These are phyloP conservation scores for Saksenaea oblongispora DNA, from an alignment of 371 early-diverging fungal species.

Conservation along the genomic window DNA sequence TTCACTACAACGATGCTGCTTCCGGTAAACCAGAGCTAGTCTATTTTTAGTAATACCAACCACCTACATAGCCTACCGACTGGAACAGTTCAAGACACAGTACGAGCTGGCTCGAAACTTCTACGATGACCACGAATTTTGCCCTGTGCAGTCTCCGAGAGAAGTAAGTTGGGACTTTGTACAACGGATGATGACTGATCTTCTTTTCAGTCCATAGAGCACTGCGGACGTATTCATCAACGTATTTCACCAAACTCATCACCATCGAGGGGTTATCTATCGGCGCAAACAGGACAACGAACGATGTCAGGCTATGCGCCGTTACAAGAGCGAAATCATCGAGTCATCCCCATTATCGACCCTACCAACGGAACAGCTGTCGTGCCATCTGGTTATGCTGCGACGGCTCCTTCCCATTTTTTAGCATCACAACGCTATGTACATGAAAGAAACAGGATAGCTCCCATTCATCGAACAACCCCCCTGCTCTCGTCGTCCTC, in stretches of 20 bases:
- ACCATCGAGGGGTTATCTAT: conserved; percentile 17
- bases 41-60: background rate
- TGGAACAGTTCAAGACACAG: conserved; percentile 46
- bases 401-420: background rate
- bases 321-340: background rate
- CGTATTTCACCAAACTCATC: conserved; percentile 46
- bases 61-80: background rate
- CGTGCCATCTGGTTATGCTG: conserved; percentile 19
- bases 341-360: conserved; percentile 47
- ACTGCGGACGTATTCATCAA: conserved; percentile 45
- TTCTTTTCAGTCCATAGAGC: conserved; percentile 17
- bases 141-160: conserved; percentile 32
- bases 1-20: background rate
- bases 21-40: background rate
- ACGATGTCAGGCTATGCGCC: background rate
- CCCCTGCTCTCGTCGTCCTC: conserved; percentile 2
- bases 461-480: background rate
- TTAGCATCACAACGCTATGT: background rate
- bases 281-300: conserved; percentile 5
- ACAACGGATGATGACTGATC: background rate
- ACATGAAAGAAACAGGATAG: background rate
- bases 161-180: conserved; percentile 15
- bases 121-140: conserved; percentile 50
- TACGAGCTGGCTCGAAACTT: conserved; percentile 50
- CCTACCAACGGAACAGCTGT: conserved; percentile 43